These are phyloP conservation scores for Hamamelis virginiana DNA, from an alignment of 164 flowering plant genomes.

Conservation along the genomic window DNA sequence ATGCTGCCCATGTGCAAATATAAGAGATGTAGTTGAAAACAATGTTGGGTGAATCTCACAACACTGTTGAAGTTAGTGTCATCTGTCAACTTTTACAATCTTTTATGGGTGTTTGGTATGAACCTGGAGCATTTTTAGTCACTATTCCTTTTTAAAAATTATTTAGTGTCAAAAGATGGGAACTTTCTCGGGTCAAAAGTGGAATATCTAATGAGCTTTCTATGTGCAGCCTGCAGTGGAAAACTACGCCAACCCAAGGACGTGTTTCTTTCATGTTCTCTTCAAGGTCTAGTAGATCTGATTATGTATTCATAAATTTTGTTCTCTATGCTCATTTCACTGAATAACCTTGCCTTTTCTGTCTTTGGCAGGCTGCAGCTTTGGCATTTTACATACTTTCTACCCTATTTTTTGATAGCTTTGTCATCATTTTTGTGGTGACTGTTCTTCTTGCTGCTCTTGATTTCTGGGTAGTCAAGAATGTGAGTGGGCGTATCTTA, in stretches of 20 bases:
- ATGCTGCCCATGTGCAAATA: too few relatives aligned
- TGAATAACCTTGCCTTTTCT: constrained; percentile 5
- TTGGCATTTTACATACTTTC: constrained; percentile 93
- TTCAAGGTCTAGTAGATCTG: constrained; percentile 61
- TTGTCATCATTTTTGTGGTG: constrained; percentile 91
- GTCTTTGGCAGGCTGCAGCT: constrained; percentile 63
- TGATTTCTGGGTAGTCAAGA: constrained; percentile 98
- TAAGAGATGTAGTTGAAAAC: too few relatives aligned
- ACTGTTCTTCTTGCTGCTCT: constrained; percentile 90
- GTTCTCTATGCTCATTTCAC: not conserved
- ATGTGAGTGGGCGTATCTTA: constrained; percentile 91
- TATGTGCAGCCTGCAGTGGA: constrained; percentile 61
- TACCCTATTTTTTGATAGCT: constrained; percentile 73
- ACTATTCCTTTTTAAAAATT: not conserved
- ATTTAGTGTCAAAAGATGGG: not conserved
- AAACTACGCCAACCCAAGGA: constrained; percentile 84
- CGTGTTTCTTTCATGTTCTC: constrained; percentile 91
- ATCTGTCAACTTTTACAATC: not conserved
- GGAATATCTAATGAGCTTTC: not conserved
- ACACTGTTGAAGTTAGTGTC: too few relatives aligned
- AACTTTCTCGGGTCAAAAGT: not conserved
- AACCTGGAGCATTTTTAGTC: not conserved
- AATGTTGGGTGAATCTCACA: too few relatives aligned
- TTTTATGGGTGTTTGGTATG: not conserved
- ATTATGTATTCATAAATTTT: not conserved